phyloP scores from a whole-genome alignment of 2,329 filamentous ascomycete genomes.

The Coccinonectria pachysandricola region DNA sequence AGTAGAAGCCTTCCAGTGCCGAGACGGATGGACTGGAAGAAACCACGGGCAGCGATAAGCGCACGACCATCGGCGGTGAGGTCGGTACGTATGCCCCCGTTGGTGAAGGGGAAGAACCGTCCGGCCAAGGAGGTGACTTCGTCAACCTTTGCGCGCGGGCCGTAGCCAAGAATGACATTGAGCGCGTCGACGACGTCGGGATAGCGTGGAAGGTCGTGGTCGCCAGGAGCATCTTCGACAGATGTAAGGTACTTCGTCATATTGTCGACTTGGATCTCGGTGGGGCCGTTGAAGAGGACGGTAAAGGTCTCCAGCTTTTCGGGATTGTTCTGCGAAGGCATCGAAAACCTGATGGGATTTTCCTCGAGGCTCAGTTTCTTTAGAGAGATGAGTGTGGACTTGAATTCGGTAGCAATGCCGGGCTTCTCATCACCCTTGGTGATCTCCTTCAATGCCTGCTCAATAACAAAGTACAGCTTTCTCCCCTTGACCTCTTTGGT shows the following conservation, averaged over 20 bases:
- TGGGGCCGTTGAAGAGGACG: slow-evolving; percentile 32
- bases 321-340: slow-evolving; percentile 23
- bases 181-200: slow-evolving; percentile 39
- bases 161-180: slow-evolving; percentile 40
- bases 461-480: slow-evolving; percentile 34
- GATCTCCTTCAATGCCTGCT: slow-evolving; percentile 27
- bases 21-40: slow-evolving; percentile 44
- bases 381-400: slow-evolving; percentile 34
- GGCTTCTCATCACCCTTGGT: slow-evolving; percentile 18
- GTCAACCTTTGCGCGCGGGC: slow-evolving; percentile 26
- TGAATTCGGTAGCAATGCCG: slow-evolving; percentile 38
- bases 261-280: slow-evolving; percentile 26
- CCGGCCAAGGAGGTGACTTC: slow-evolving; percentile 30
- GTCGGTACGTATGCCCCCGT: slow-evolving; percentile 14
- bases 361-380: slow-evolving; percentile 25
- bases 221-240: slow-evolving; percentile 28
- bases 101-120: slow-evolving; percentile 37
- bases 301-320: slow-evolving; percentile 25
- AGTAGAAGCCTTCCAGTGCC: slow-evolving; percentile 43
- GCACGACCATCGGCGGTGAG: slow-evolving; percentile 21
- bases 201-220: slow-evolving; percentile 36
- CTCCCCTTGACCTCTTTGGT: slow-evolving; percentile 28
- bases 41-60: slow-evolving; percentile 38
- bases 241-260: slow-evolving; percentile 36
- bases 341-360: slow-evolving; percentile 24